phyloP scores from a whole-genome alignment of 1,284 basidiomycete genomes.

The Gastroboletus turbinatus region DNA sequence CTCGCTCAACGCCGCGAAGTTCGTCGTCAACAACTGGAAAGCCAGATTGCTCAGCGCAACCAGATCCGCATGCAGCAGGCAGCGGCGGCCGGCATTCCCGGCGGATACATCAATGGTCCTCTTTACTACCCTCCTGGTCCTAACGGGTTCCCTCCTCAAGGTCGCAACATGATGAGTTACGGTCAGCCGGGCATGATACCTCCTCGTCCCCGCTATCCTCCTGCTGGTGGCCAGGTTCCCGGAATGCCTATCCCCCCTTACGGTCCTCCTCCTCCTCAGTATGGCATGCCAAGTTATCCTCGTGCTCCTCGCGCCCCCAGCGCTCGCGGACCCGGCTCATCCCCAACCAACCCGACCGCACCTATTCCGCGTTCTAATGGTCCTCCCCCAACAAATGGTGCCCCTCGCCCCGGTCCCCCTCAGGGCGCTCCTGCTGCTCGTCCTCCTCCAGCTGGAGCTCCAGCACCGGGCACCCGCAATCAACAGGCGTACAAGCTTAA shows the following conservation, averaged over 20 bases:
- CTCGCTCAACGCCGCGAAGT: slow-evolving; percentile 98
- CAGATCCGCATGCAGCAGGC: slow-evolving; percentile 95
- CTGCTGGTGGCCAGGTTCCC: slow-evolving; percentile 65
- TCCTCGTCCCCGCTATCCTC: slow-evolving; percentile 81
- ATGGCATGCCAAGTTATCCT: slow-evolving; percentile 61
- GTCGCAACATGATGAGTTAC: slow-evolving; percentile 83
- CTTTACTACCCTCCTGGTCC: slow-evolving; percentile 90
- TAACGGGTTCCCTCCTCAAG: slow-evolving; percentile 73
- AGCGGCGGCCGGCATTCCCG: slow-evolving; percentile 80
- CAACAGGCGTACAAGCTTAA: slow-evolving; percentile 42
- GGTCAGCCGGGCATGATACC: slow-evolving; percentile 84
- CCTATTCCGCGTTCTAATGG: slow-evolving; percentile 59
- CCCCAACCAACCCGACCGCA: slow-evolving; percentile 59
- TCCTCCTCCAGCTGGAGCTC: slow-evolving; percentile 44
- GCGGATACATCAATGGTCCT: slow-evolving; percentile 80
- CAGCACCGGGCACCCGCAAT: slow-evolving; percentile 40
- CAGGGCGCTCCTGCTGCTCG: slow-evolving; percentile 44
- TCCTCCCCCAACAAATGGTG: slow-evolving; percentile 51
- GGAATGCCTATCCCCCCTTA: slow-evolving; percentile 79
- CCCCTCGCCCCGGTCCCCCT: slow-evolving; percentile 48
- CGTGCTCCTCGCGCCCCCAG: slow-evolving; percentile 51
- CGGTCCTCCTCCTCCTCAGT: slow-evolving; percentile 65
- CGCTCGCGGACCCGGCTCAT: slow-evolving; percentile 56
- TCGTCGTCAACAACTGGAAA: slow-evolving; percentile 97
- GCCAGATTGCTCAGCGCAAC: slow-evolving; percentile 95